Percentiles rank a stretch among this genome's conserved stretches.
phyloP scores from a whole-genome alignment of 202 grass and related monocot genomes.

The Eragrostis tef region DNA sequence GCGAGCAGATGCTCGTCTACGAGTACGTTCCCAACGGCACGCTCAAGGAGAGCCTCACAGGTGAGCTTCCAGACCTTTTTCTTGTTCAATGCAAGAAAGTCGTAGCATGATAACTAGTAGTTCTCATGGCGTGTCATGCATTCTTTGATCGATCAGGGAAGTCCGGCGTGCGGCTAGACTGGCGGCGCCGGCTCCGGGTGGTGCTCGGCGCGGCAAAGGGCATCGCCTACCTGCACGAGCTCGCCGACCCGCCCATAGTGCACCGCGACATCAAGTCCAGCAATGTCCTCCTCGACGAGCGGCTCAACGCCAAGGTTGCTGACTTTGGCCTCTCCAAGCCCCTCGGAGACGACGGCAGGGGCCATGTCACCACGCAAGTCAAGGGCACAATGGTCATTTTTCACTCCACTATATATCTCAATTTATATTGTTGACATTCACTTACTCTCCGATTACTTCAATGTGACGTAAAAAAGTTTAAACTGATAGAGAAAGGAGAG shows the following conservation, averaged over 20 bases:
- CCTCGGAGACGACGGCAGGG: constrained; percentile 46
- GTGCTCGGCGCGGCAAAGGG: constrained; percentile 69
- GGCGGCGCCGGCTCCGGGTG: constrained; percentile 62
- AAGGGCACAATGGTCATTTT: constrained; percentile 77
- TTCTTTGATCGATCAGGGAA: constrained; percentile 46
- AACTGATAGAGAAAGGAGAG: background rate
- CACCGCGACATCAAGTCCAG: constrained; percentile 89
- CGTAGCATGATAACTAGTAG: no score
- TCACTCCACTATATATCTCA: background rate
- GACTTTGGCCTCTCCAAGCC: constrained; percentile 83
- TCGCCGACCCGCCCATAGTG: constrained; percentile 75
- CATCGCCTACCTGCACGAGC: constrained; percentile 77
- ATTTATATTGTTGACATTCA: background rate
- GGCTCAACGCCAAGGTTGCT: constrained; percentile 76
- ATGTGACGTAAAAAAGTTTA: background rate
- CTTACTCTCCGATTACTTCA: no score
- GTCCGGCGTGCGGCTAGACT: constrained; percentile 71
- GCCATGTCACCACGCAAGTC: constrained; percentile 64
- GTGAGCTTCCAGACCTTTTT: no score
- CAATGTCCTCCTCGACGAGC: constrained; percentile 77
- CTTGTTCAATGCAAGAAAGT: background rate
- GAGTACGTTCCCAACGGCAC: constrained; percentile 82
- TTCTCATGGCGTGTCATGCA: background rate
- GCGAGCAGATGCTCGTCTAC: constrained; percentile 97
- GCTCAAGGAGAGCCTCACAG: constrained; percentile 75